Conservation (phyloP, 2,329 filamentous ascomycete genomes). For the Zymoseptoria passerinii region DNA sequence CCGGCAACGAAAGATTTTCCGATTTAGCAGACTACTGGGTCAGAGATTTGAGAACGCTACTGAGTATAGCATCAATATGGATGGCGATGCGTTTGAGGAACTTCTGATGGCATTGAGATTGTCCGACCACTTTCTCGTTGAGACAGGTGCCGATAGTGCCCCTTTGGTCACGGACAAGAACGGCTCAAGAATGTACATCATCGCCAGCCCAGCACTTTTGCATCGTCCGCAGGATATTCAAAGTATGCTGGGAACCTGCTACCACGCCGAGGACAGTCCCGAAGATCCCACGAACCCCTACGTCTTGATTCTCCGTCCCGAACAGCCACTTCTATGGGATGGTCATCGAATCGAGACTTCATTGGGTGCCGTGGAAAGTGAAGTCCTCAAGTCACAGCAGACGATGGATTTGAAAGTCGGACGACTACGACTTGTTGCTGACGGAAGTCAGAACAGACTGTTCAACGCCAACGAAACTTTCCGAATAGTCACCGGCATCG, state of each 20-base stretch:
- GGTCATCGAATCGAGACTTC: slow-evolving; percentile 55
- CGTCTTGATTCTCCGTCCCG: slow-evolving; percentile 73
- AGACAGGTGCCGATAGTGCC: slow-evolving; percentile 44
- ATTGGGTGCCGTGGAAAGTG: slow-evolving; percentile 34
- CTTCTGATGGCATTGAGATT: slow-evolving; percentile 73
- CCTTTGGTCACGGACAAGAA: slow-evolving; percentile 14
- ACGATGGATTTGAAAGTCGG: slow-evolving; percentile 73
- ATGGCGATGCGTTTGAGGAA: slow-evolving; percentile 59
- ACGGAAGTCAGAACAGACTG: slow-evolving; percentile 72
- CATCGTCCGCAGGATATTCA: slow-evolving; percentile 74
- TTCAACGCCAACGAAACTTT: slow-evolving; percentile 72
- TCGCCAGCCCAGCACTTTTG: slow-evolving; percentile 73
- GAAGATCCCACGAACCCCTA: slow-evolving; percentile 78
- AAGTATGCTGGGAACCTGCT: slow-evolving; percentile 72
- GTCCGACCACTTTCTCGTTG: slow-evolving; percentile 80
- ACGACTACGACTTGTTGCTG: slow-evolving; percentile 78
- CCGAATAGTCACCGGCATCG: slow-evolving; percentile 70
- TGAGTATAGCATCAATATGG: slow-evolving; percentile 79
- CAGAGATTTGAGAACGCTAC: slow-evolving; percentile 95
- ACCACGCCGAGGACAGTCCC: slow-evolving; percentile 57
- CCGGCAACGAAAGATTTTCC: slow-evolving; percentile 89
- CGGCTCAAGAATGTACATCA: slow-evolving; percentile 55
- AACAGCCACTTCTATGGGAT: slow-evolving; percentile 71
- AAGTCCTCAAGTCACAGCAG: slow-evolving; percentile 61
- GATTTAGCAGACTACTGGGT: slow-evolving; percentile 82